These are phyloP conservation scores for Suillus subalutaceus DNA, from an alignment of 768 basidiomycete species.

Conservation along the genomic window DNA sequence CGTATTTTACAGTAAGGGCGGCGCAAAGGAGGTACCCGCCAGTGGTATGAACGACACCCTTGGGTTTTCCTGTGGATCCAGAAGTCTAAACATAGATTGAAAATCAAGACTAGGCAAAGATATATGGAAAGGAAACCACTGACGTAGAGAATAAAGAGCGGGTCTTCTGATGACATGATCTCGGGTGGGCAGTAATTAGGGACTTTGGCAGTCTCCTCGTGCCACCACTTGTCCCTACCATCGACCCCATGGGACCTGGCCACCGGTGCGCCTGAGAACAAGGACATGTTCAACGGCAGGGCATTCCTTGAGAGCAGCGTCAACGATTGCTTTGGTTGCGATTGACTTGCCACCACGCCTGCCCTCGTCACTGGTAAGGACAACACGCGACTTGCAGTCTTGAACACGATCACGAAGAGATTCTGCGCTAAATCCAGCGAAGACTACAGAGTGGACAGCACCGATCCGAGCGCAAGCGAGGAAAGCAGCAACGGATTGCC, in stretches of 20 bases:
- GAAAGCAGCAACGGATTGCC: slow-evolving; percentile 96
- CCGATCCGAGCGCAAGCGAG: slow-evolving; percentile 97
- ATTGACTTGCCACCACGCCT: slow-evolving; percentile 92
- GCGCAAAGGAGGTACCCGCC: slow-evolving; percentile 92
- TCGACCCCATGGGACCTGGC: slow-evolving; percentile 75
- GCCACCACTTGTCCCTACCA: slow-evolving; percentile 95
- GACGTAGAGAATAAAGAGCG: slow-evolving; percentile 98
- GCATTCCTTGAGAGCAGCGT: slow-evolving; percentile 84
- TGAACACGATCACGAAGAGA: slow-evolving; percentile 89
- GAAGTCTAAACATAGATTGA: slow-evolving; percentile 63
- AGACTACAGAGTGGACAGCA: slow-evolving; percentile 95
- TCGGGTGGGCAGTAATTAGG: slow-evolving; percentile 88
- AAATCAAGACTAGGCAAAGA: slow-evolving; percentile 7
- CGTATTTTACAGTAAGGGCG: slow-evolving; percentile 92
- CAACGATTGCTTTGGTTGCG: slow-evolving; percentile 92
- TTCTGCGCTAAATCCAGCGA: slow-evolving; percentile 96
- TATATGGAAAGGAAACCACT: slow-evolving; percentile 34
- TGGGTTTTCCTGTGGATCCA: slow-evolving; percentile 94
- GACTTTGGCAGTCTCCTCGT: slow-evolving; percentile 86
- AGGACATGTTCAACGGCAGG: slow-evolving; percentile 89
- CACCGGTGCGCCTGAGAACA: slow-evolving; percentile 87
- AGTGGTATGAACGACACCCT: slow-evolving; percentile 93
- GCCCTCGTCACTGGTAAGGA: slow-evolving; percentile 96
- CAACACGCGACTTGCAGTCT: slow-evolving; percentile 87
- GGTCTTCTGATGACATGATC: slow-evolving; percentile 91